These are phyloP conservation scores for Diaporthe sp. DNA, from an alignment of 2,329 filamentous ascomycete species.

Conservation along the genomic window DNA sequence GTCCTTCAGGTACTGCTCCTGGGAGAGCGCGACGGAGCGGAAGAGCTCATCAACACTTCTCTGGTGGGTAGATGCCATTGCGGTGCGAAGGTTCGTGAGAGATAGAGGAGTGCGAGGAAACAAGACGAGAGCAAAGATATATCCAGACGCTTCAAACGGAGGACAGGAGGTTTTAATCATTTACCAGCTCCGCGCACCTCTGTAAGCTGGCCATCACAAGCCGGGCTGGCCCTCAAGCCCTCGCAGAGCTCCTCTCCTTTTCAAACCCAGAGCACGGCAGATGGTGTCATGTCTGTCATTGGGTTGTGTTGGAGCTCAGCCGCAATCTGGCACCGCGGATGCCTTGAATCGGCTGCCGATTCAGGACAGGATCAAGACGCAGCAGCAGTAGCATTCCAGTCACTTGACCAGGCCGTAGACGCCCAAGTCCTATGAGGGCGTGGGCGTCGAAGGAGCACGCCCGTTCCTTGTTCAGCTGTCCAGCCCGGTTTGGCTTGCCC, in stretches of 20 bases:
- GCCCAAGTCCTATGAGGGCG: conserved; percentile 11
- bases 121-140: not conserved
- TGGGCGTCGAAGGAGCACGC: not conserved
- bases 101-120: not conserved
- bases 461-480: conserved; percentile 16
- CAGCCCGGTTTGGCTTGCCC: conserved; percentile 7
- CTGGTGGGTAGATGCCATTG: conserved; percentile 26
- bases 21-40: conserved; percentile 27
- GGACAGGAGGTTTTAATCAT: conserved; percentile 1
- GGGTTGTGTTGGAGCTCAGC: conserved; percentile 26
- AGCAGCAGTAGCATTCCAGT: conserved; percentile 19
- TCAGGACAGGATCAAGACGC: conserved; percentile 1
- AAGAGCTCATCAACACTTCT: conserved; percentile 34
- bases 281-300: conserved; percentile 17
- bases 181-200: not conserved
- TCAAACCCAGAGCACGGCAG: conserved; percentile 9
- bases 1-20: conserved; percentile 36
- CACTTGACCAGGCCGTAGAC: conserved; percentile 19
- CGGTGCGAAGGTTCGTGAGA: not conserved
- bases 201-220: not conserved
- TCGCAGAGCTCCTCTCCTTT: not conserved
- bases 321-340: conserved; percentile 16
- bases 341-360: conserved; percentile 17
- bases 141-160: not conserved
- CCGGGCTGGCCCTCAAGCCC: conserved; percentile 8